Evolutionary conservation across 179 eudicot species (phyloP), one percentile per base, ranked within the genome.

Genomic region (Actinidia arguta): DNA sequence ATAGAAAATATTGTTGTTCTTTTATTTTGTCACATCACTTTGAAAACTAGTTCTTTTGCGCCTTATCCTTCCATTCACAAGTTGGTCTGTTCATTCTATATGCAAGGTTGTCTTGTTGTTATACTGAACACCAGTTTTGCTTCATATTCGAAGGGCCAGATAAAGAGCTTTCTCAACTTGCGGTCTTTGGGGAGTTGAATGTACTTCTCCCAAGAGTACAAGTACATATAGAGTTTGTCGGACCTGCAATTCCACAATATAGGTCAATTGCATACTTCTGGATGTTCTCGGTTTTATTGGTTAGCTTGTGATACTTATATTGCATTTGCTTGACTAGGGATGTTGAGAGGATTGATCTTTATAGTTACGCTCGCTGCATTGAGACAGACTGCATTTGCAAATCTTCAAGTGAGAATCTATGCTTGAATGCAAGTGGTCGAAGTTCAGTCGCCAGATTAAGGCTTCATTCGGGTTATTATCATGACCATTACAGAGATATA

Each of bases 151-250:
- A 88, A 96, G 99, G 98, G 62, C 96, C 98, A 69, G 97, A 95
- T 54, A 93, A 90, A 82, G 99, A 96, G 92, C 92, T 96, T 82
- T 81, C 63, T 83, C 98, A 93, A 84, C 89, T 94, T 87, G 88
- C 90, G 66, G 91, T 85, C 56, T 96, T 96, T 81, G 92, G 92
- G 63, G 99, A 96, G 87, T 78, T 96, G 87, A 91, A 39, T 81
- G 94, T 97, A 6, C 95, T 96, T 85, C 85, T 96, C 77, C 98
- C 98, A 4, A 81, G 84, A 27, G 69, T 75, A 47, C 75, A 85
- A 59, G 83, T 96, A 78, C 93, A 84, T 73, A 80, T 96, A 69
- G 93, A 91, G 64, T 76, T 96, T 70, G 82, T 96, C 76, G 99
- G 99, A 67, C 98, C 97, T 74, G 92, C 90, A 42, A 82, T 95